Base-by-base conservation (phyloP, 2,329 filamentous ascomycete genomes). In the Pleoardoris graminearum region DNA sequence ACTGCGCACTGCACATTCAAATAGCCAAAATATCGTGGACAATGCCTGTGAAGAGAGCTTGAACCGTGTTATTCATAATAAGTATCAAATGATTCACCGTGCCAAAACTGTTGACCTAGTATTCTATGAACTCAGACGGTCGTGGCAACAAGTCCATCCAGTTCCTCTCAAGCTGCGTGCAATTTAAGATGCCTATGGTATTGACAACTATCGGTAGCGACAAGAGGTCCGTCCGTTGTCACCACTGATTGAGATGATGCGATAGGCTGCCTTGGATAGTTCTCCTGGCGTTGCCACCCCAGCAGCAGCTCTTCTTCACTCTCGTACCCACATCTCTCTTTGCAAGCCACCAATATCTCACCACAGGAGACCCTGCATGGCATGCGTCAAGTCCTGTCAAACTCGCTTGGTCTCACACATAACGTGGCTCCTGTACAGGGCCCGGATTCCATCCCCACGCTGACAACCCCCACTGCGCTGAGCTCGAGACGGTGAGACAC, bases 281-380 rank as follows among this genome's bases (percentile, higher is more conserved):
- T 37, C 7, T 43, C 16, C 30, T 30, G 19, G 43, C 44, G n/a
- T 29, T 32, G 42, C 27, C n/a, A 7, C 27, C 11, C 16, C 7
- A 25, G 21, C 42, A 23, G 19, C 45, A 11, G 44, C 51, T 59
- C 51, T 56, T 48, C 55, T 62, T 60, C 60, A 60, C 61, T 49
- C 57, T 57, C 55, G n/a, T n/a, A n/a, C n/a, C 52, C 25, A 27
- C 29, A 32, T 52, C 38, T 46, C 5, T 32, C 17, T 19, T 36
- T 37, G 35, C 54, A 62, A 68, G 70, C 70, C 70, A 73, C 70
- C 70, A 72, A 73, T 73, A 72, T 51, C 64, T 49, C 49, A 55
- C 25, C 62, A 69, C 69, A 72, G 66, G 66, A 71, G n/a, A 66
- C 62, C 64, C 60, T 70, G 69, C 70, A 73, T 70, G 63, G 67